Conservation (phyloP, 768 basidiomycete species). For the Serendipita sp. region DNA sequence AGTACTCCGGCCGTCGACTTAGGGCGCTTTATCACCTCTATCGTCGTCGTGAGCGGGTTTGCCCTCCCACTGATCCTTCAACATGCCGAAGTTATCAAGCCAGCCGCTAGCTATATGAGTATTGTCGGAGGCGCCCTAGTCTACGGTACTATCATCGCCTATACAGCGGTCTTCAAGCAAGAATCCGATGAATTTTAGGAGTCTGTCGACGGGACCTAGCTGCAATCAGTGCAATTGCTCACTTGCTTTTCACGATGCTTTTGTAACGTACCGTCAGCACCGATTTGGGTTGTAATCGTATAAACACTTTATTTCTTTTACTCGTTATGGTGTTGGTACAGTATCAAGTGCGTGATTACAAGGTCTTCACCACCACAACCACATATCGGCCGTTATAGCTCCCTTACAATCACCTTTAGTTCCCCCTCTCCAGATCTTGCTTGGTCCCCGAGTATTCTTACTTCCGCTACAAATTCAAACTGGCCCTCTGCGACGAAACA, state of each 20-base stretch:
- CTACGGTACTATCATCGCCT: constrained; percentile 81
- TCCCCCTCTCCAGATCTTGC: constrained; percentile 8
- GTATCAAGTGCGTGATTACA: no score
- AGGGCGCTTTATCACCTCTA: constrained; percentile 84
- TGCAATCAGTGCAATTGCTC: neutral
- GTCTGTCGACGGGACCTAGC: neutral
- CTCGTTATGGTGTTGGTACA: no score
- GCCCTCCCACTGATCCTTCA: constrained; percentile 83
- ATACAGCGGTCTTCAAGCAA: constrained; percentile 67
- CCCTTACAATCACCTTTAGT: constrained; percentile 7
- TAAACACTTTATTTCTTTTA: no score
- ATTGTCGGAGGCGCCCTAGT: constrained; percentile 85
- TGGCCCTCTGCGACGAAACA: constrained; percentile 59
- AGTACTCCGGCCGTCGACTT: constrained; percentile 63
- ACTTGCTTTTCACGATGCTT: neutral
- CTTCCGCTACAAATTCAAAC: constrained; percentile 34
- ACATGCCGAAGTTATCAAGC: constrained; percentile 74
- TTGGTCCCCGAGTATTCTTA: constrained; percentile 15
- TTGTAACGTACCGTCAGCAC: neutral
- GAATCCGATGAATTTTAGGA: constrained; percentile 71
- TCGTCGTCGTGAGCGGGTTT: constrained; percentile 84
- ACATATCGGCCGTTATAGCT: neutral
- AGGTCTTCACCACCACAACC: no score
- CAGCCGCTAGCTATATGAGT: constrained; percentile 82
- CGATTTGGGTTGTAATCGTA: neutral